phyloP scores from a whole-genome alignment of 805 yeast genomes.

The Candida andamanensis region DNA sequence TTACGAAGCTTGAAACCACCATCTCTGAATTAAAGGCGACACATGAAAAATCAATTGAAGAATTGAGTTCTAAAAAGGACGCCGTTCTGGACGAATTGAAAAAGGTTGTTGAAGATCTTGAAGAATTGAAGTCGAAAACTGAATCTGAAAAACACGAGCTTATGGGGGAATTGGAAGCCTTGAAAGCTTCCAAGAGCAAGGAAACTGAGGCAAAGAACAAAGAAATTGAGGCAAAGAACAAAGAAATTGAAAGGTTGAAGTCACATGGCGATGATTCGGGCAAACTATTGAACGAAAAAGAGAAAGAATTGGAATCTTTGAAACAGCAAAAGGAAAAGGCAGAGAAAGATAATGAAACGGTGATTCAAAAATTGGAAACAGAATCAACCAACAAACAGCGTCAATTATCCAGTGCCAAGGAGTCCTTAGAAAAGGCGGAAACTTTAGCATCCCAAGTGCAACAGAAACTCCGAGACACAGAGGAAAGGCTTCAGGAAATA shows the following conservation, averaged over 20 bases:
- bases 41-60: conserved; percentile 6
- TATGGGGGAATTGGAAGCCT: conserved; percentile 13
- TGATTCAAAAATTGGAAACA: conserved; percentile 84
- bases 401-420: conserved; percentile 56
- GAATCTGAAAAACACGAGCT: neutral
- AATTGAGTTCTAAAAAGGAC: conserved; percentile 3
- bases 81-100: conserved; percentile 4
- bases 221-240: conserved; percentile 18
- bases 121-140: conserved; percentile 6
- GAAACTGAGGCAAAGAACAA: conserved; percentile 26
- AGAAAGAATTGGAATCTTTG: conserved; percentile 26
- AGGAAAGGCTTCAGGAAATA: conserved; percentile 23
- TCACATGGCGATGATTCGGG: conserved; percentile 20
- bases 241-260: conserved; percentile 27
- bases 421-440: conserved; percentile 40
- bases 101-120: conserved; percentile 7
- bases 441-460: conserved; percentile 38
- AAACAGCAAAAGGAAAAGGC: conserved; percentile 31
- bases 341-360: conserved; percentile 71
- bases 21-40: conserved; percentile 11
- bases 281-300: conserved; percentile 20
- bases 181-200: conserved; percentile 28
- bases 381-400: no score
- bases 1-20: conserved; percentile 37
- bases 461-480: conserved; percentile 24